These are phyloP conservation scores for Phialocephala subalpina DNA, from an alignment of 2,329 filamentous ascomycete genomes.

Conservation along the genomic window DNA sequence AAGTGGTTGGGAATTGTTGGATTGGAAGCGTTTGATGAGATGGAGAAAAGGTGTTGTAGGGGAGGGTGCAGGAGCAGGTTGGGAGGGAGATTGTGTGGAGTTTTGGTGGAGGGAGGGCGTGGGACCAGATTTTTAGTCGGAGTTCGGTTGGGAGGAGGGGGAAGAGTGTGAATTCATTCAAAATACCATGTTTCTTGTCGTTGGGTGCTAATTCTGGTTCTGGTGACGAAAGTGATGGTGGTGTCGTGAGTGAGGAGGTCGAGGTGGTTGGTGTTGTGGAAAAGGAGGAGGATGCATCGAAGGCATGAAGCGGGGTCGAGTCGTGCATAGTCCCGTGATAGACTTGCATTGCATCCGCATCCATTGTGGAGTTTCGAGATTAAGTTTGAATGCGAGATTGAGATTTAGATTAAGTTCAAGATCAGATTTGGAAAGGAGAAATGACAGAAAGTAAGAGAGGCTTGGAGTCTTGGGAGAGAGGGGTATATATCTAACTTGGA, in stretches of 20 bases:
- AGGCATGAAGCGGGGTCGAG: background rate
- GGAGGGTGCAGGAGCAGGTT: background rate
- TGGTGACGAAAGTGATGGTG: no score
- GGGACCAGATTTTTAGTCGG: background rate
- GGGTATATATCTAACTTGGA: background rate
- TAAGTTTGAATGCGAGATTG: background rate
- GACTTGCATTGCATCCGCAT: background rate
- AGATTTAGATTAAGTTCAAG: background rate
- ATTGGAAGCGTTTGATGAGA: no score
- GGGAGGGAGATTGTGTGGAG: background rate
- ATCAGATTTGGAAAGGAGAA: no score
- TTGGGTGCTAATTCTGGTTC: no score
- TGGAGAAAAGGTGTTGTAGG: background rate
- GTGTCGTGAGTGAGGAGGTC: no score
- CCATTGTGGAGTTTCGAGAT: no score
- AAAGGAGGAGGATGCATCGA: background rate
- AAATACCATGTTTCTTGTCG: no score
- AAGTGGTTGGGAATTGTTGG: background rate
- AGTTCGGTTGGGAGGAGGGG: background rate
- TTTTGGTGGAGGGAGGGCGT: background rate
- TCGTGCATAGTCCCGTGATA: background rate
- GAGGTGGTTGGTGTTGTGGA: background rate
- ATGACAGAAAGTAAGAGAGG: no score
- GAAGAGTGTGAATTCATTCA: background rate
- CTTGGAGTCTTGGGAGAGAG: background rate